These are phyloP conservation scores for Leccinum boreale DNA, from an alignment of 768 basidiomycete genomes.

Conservation along the genomic window DNA sequence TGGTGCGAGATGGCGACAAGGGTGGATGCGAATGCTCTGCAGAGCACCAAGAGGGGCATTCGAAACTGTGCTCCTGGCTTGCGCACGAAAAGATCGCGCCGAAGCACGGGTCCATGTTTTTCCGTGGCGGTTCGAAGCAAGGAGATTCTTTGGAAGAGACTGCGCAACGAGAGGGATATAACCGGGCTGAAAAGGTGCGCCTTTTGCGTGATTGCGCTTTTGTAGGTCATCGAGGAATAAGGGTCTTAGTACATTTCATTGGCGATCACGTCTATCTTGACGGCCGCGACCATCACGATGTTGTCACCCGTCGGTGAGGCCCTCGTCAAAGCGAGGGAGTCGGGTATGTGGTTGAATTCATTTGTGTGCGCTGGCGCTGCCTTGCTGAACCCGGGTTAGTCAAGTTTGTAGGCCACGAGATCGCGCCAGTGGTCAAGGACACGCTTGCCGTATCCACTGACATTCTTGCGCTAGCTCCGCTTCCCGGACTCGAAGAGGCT, in stretches of 20 bases:
- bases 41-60: background rate
- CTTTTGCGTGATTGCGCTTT: background rate
- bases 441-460: conserved; percentile 35
- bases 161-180: conserved; percentile 20
- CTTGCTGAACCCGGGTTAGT: conserved; percentile 15
- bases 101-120: conserved; percentile 28
- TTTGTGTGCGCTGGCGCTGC: background rate
- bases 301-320: conserved; percentile 25
- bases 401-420: conserved; percentile 32
- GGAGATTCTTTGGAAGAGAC: conserved; percentile 1
- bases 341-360: conserved; percentile 6
- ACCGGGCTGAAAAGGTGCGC: conserved; percentile 27
- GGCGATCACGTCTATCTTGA: conserved; percentile 27
- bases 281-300: conserved; percentile 12
- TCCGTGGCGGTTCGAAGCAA: conserved; percentile 23
- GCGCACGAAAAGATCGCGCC: conserved; percentile 21
- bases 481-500: conserved; percentile 52
- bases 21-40: background rate
- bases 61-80: background rate
- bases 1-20: background rate
- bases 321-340: conserved; percentile 20
- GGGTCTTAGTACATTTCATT: conserved; percentile 22
- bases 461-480: conserved; percentile 46
- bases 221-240: background rate
- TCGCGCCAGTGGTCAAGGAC: conserved; percentile 36